Evolutionary conservation across 139 green algal genomes (phyloP).

Genomic region (Trebouxia sp.): DNA sequence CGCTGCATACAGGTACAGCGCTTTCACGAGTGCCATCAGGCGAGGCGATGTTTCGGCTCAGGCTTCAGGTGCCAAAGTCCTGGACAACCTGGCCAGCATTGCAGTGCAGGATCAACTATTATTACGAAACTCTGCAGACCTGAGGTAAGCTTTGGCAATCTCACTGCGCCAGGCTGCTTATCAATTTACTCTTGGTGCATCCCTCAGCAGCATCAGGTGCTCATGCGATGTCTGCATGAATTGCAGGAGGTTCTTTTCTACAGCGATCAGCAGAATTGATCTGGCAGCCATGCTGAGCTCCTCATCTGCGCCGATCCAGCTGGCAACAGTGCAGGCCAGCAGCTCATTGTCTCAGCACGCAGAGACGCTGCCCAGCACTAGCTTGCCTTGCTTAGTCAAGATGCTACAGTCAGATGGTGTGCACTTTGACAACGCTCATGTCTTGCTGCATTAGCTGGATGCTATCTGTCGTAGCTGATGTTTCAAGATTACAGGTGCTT

Average conservation of each 20-base stretch:
- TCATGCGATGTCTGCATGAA: no score
- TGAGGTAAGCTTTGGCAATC: background rate
- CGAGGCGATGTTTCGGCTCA: conserved; percentile 12
- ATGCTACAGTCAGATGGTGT: background rate
- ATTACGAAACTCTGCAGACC: background rate
- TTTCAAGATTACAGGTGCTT: background rate
- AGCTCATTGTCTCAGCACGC: background rate
- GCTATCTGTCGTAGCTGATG: background rate
- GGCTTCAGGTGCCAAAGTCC: background rate
- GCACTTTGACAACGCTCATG: no score
- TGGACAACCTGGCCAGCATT: background rate
- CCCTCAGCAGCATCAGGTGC: no score
- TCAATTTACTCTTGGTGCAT: no score
- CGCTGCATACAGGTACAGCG: background rate
- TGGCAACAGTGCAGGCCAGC: conserved; percentile 10
- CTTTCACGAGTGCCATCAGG: background rate
- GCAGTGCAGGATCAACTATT: background rate
- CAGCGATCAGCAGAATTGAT: background rate
- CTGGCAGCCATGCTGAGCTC: background rate
- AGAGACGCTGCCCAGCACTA: background rate
- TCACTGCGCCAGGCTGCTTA: no score
- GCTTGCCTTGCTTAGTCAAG: background rate
- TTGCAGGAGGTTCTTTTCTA: conserved; percentile 5
- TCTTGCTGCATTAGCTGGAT: no score
- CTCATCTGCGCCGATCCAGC: background rate